phyloP scores from a whole-genome alignment of 1,284 basidiomycete genomes.

The Trametes hirsuta region DNA sequence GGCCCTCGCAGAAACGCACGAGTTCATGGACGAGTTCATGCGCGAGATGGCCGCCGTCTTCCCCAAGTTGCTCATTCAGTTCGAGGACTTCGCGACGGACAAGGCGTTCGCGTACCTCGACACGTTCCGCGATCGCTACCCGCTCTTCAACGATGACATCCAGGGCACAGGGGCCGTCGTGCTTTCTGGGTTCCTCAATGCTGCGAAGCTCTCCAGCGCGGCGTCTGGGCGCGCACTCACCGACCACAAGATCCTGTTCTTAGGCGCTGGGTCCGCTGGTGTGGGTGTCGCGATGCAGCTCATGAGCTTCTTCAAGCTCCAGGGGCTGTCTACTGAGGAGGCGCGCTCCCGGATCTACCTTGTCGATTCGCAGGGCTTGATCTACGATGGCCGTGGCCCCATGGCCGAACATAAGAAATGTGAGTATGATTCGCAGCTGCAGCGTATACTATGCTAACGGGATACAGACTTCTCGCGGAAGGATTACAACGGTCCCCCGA shows the following conservation, averaged over 20 bases:
- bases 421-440: conserved; percentile 36
- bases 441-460: background rate
- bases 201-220: conserved; percentile 76
- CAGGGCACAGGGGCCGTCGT: conserved; percentile 89
- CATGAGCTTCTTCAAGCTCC: conserved; percentile 85
- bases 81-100: conserved; percentile 91
- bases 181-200: conserved; percentile 89
- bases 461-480: conserved; percentile 75
- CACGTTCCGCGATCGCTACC: conserved; percentile 73
- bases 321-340: conserved; percentile 77
- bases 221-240: conserved; percentile 71
- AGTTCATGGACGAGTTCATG: conserved; percentile 96
- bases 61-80: conserved; percentile 89
- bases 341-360: conserved; percentile 83
- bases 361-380: conserved; percentile 86
- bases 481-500: conserved; percentile 78
- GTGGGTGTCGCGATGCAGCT: conserved; percentile 91
- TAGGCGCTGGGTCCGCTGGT: conserved; percentile 87
- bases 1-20: conserved; percentile 66
- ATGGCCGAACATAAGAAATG: conserved; percentile 87
- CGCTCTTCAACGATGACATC: conserved; percentile 88
- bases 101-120: conserved; percentile 86
- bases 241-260: conserved; percentile 89
- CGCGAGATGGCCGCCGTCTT: conserved; percentile 71
- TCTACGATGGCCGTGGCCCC: conserved; percentile 71